Evolutionary conservation across 1,284 basidiomycete genomes (phyloP), one percentile per base, ranked within the genome.

Genomic region (Marasmius sp.): DNA sequence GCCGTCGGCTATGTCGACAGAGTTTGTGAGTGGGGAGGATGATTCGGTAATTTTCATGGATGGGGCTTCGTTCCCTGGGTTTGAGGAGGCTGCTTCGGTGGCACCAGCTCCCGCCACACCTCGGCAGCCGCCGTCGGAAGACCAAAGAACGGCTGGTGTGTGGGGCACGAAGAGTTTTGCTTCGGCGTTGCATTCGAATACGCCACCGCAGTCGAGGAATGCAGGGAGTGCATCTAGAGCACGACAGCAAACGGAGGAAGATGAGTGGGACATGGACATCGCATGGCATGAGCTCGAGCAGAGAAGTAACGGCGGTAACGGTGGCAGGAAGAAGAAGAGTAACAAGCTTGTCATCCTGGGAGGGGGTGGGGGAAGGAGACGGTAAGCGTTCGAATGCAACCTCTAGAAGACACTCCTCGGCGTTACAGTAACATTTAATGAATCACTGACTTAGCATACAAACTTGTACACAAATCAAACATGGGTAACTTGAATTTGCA

Each of bases 251-350:
- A 73, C 66, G 58, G 78, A 78, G 47, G 79, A 80, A 57, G 86
- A 91, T 63, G 90, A 89, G 64, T 91, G 86, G 87, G 91, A 93
- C 70, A 76, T 93, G 45, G 92, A 93, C 68, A 82, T 81, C 53
- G 89, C 89, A 18, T 95, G 91, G 89, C 86, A 91, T 70, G 92
- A 93, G 67, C 79, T 94, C 43, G 91, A 93, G 75, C 82, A 84
- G 66, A 75, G 79, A 58, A 77, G 72, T 41, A 74, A 75, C 33
- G 69, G 72, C 22, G 75, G 72, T 36, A 76, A 79, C 38, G 78
- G 75, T n/a, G 80, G 81, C 9, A 79, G 85, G 67, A 87, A 84
- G 81, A 88, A 85, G 75, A 81, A 83, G 66, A 81, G 81, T 64
- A 85, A 84, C 67, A 86, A 77, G 71, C 75, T 94, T 64, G 87